These are phyloP conservation scores for Thalassiosira delicatula DNA, from an alignment of 352 stramenopile genomes.

Conservation along the genomic window DNA sequence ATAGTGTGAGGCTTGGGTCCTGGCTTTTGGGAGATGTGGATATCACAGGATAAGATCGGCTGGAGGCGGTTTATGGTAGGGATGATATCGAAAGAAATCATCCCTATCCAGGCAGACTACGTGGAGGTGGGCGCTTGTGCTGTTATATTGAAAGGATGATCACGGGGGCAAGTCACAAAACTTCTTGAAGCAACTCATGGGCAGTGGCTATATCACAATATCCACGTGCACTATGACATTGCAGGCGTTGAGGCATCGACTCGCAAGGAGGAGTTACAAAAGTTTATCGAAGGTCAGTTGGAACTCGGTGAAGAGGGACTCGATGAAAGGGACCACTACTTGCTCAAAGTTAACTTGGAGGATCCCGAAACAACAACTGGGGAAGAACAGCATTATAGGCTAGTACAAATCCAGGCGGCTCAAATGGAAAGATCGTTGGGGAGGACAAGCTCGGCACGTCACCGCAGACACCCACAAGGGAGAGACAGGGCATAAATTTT, in stretches of 20 bases:
- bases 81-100: not conserved
- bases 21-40: not conserved
- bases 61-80: conserved; percentile 18
- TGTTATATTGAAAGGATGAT: too few relatives aligned
- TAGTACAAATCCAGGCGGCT: conserved; percentile 10
- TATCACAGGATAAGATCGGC: not conserved
- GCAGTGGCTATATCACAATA: conserved; percentile 27
- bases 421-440: too few relatives aligned
- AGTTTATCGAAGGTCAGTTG: conserved; percentile 5
- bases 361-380: conserved; percentile 11
- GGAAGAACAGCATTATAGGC: conserved; percentile 10
- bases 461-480: too few relatives aligned
- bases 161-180: not conserved
- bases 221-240: conserved; percentile 21
- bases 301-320: not conserved
- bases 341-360: conserved; percentile 15
- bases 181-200: conserved; percentile 6
- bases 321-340: conserved; percentile 12
- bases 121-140: too few relatives aligned
- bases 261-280: conserved; percentile 19
- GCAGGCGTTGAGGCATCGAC: not conserved
- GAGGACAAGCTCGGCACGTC: too few relatives aligned
- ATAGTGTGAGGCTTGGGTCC: not conserved
- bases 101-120: too few relatives aligned
- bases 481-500: too few relatives aligned